A percentile compares a stretch with the other conserved stretches of the same genome.
Conservation (phyloP, 1,284 basidiomycete species). For the Chondrostereum purpureum region DNA sequence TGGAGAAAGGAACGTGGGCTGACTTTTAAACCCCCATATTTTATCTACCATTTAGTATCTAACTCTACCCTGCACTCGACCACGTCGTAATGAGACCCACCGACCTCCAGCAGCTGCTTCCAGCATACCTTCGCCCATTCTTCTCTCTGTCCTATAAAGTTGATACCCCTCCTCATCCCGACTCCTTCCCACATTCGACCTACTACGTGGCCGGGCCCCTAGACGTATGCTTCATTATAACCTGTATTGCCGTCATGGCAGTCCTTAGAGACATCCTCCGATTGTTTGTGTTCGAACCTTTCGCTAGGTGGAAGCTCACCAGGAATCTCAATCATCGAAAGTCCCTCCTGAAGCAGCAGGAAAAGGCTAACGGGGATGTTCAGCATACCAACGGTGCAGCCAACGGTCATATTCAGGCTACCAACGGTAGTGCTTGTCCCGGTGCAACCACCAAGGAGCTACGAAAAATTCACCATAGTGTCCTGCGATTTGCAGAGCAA, state of each 20-base stretch:
- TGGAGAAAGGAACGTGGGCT: conserved; percentile 5
- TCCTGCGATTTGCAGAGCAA: conserved; percentile 90
- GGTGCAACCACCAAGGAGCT: conserved; percentile 36
- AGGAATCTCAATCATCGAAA: conserved; percentile 36
- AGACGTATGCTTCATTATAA: conserved; percentile 68
- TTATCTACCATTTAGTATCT: conserved; percentile 2
- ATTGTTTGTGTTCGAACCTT: conserved; percentile 68
- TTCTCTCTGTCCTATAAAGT: conserved; percentile 70
- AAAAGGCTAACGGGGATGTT: conserved; percentile 22
- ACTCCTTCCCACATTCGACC: conserved; percentile 60
- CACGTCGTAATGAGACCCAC: conserved; percentile 1
- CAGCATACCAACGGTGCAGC: conserved; percentile 25
- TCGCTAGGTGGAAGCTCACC: conserved; percentile 68
- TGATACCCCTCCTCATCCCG: conserved; percentile 43
- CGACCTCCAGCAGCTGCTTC: conserved; percentile 27
- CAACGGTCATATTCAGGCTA: conserved; percentile 20
- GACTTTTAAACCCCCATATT: neutral
- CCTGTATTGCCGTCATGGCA: conserved; percentile 75
- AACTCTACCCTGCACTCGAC: no score
- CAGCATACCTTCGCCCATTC: conserved; percentile 57
- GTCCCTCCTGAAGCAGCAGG: conserved; percentile 20
- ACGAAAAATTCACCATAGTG: conserved; percentile 59
- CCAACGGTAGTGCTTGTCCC: conserved; percentile 3
- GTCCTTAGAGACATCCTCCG: conserved; percentile 71
- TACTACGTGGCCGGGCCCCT: conserved; percentile 68